Percentiles rank a stretch among this genome's conserved stretches.
Evolutionary conservation across 805 yeast species (phyloP).

Genomic region (Kazachstania martiniae): DNA sequence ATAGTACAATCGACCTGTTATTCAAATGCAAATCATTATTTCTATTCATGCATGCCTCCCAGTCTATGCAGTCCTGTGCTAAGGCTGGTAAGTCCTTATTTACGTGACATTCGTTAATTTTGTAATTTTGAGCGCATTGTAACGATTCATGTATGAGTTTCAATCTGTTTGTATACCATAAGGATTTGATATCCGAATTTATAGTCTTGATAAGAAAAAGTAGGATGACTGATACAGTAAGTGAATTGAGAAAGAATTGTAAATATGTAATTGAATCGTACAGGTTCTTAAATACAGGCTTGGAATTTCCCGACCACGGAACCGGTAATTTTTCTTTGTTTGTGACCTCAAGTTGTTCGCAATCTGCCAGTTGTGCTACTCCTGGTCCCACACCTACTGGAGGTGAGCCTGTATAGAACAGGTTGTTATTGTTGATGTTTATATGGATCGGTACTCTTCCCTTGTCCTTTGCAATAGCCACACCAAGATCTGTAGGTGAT

Average conservation of each 20-base stretch:
- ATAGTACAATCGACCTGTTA: conserved; percentile 48
- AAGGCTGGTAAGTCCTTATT: conserved; percentile 46
- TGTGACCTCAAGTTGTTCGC: not conserved
- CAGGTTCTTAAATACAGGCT: conserved; percentile 42
- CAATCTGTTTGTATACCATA: conserved; percentile 36
- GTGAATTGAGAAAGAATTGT: conserved; percentile 42
- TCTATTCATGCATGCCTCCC: conserved; percentile 59
- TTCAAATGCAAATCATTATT: conserved; percentile 32
- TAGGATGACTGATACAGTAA: conserved; percentile 35
- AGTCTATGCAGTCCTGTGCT: conserved; percentile 43
- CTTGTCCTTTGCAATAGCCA: conserved; percentile 17
- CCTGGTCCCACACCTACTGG: no score
- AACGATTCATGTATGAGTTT: conserved; percentile 41
- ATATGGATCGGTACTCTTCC: conserved; percentile 7
- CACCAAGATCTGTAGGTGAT: conserved; percentile 23
- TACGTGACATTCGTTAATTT: conserved; percentile 47
- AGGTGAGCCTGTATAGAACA: no score
- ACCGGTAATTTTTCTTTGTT: conserved; percentile 33
- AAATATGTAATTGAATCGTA: conserved; percentile 52
- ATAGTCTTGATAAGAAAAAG: conserved; percentile 39
- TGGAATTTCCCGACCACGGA: conserved; percentile 46
- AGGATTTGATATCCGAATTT: conserved; percentile 41
- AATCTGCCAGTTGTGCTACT: conserved; percentile 6
- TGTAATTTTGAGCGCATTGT: conserved; percentile 41
- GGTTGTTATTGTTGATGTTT: conserved; percentile 21